Conservation (phyloP, 257 asterid species). For the Przewalskia tangutica region DNA sequence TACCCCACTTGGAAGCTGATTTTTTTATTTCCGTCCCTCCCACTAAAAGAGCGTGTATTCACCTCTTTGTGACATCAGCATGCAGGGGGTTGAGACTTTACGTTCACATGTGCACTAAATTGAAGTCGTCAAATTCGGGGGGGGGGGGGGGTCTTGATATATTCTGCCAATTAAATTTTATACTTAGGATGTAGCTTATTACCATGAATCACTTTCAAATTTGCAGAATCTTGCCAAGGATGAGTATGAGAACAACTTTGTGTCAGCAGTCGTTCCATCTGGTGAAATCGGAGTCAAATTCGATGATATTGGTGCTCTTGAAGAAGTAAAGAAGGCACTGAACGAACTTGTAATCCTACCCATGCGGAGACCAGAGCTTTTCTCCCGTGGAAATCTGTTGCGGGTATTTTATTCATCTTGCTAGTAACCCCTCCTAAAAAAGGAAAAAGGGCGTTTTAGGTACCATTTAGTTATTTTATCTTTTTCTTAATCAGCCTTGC, state of each 20-base stretch:
- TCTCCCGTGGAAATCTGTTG: conserved; percentile 84
- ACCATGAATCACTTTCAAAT: conserved; percentile 7
- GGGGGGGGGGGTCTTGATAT: not conserved
- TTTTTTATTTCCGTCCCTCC: not conserved
- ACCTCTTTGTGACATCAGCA: not conserved
- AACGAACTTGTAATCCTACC: conserved; percentile 97
- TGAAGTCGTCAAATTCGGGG: not conserved
- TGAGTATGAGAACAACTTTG: conserved; percentile 93
- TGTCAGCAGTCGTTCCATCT: conserved; percentile 94
- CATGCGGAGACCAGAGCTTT: conserved; percentile 96
- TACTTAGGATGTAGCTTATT: not conserved
- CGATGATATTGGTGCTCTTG: conserved; percentile 97
- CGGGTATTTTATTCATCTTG: conserved; percentile 40
- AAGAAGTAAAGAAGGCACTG: conserved; percentile 80
- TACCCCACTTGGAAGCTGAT: not conserved
- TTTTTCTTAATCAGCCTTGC: conserved; percentile 67
- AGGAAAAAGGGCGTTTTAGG: not conserved
- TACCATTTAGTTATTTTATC: conserved; percentile 4
- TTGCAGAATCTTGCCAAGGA: conserved; percentile 91
- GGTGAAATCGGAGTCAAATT: conserved; percentile 95
- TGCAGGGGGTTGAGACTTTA: not conserved
- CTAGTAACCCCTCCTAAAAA: not conserved
- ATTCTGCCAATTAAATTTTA: not conserved
- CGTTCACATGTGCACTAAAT: too few relatives aligned
- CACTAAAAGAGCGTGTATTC: not conserved